Conservation (phyloP, 2,329 filamentous ascomycete species). For the Hypomyces rosellus region DNA sequence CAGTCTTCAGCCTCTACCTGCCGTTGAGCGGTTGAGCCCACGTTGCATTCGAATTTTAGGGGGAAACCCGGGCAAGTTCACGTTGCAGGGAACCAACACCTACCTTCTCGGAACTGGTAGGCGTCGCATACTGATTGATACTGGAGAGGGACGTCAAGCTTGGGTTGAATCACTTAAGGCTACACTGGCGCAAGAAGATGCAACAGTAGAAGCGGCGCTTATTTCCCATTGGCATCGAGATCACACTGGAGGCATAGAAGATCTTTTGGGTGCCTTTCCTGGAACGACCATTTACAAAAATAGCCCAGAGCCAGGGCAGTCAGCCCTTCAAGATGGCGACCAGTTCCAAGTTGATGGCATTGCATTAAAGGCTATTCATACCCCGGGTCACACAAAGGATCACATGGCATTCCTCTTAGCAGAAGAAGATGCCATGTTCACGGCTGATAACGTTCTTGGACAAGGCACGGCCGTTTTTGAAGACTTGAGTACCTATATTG, state of each 20-base stretch:
- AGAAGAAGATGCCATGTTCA: slow-evolving; percentile 80
- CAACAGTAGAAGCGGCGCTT: slow-evolving; percentile 61
- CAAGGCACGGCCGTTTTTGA: slow-evolving; percentile 85
- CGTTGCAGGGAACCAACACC: slow-evolving; percentile 80
- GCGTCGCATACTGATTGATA: slow-evolving; percentile 77
- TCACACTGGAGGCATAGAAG: slow-evolving; percentile 69
- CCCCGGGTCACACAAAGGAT: slow-evolving; percentile 68
- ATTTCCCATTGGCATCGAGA: slow-evolving; percentile 93
- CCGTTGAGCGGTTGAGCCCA: slow-evolving; percentile 71
- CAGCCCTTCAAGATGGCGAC: slow-evolving; percentile 42
- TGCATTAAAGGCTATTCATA: slow-evolving; percentile 58
- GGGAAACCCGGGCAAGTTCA: slow-evolving; percentile 82
- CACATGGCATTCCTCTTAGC: slow-evolving; percentile 73
- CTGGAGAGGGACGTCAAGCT: slow-evolving; percentile 69
- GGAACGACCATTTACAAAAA: slow-evolving; percentile 60
- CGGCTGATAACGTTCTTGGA: slow-evolving; percentile 81
- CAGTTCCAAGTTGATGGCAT: slow-evolving; percentile 52
- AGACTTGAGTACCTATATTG: slow-evolving; percentile 62
- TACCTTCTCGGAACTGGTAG: slow-evolving; percentile 78
- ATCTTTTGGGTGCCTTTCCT: slow-evolving; percentile 61
- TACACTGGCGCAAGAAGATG: slow-evolving; percentile 61
- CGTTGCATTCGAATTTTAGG: slow-evolving; percentile 78
- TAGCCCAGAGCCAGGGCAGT: slow-evolving; percentile 46
- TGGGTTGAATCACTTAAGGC: slow-evolving; percentile 65
- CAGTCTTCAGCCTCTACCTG: slow-evolving; percentile 55